Conservation (phyloP, 2,329 filamentous ascomycete genomes). For the Pyrenophora graminea region DNA sequence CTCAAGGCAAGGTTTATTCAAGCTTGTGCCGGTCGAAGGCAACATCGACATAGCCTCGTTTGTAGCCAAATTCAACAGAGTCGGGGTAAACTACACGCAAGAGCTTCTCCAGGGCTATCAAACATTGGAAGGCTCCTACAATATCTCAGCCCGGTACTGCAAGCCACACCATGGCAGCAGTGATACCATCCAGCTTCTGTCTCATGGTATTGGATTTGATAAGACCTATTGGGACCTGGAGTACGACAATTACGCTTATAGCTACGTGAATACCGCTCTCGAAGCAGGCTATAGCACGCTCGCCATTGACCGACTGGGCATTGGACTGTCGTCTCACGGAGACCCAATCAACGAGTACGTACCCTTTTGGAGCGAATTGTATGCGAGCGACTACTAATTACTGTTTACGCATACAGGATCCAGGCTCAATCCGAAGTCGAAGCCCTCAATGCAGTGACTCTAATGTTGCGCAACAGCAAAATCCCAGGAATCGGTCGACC, state of each 20-base stretch:
- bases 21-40: slow-evolving; percentile 52
- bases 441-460: slow-evolving; percentile 60
- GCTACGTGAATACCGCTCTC: slow-evolving; percentile 62
- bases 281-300: slow-evolving; percentile 63
- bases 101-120: slow-evolving; percentile 54
- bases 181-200: slow-evolving; percentile 54
- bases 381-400: not conserved
- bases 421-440: slow-evolving; percentile 63
- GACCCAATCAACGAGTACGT: slow-evolving; percentile 59
- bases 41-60: slow-evolving; percentile 64
- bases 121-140: slow-evolving; percentile 58
- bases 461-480: slow-evolving; percentile 52
- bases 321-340: slow-evolving; percentile 62
- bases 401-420: slow-evolving; percentile 42
- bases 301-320: slow-evolving; percentile 65
- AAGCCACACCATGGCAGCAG: slow-evolving; percentile 51
- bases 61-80: slow-evolving; percentile 34
- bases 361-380: not conserved
- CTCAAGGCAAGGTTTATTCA: slow-evolving; percentile 60
- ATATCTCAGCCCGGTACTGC: slow-evolving; percentile 66
- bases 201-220: slow-evolving; percentile 61
- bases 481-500: slow-evolving; percentile 49
- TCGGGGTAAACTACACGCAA: slow-evolving; percentile 52
- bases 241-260: slow-evolving; percentile 64
- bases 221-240: slow-evolving; percentile 66